These are phyloP conservation scores for Punctularia strigosozonata DNA, from an alignment of 768 basidiomycete genomes.

Conservation along the genomic window DNA sequence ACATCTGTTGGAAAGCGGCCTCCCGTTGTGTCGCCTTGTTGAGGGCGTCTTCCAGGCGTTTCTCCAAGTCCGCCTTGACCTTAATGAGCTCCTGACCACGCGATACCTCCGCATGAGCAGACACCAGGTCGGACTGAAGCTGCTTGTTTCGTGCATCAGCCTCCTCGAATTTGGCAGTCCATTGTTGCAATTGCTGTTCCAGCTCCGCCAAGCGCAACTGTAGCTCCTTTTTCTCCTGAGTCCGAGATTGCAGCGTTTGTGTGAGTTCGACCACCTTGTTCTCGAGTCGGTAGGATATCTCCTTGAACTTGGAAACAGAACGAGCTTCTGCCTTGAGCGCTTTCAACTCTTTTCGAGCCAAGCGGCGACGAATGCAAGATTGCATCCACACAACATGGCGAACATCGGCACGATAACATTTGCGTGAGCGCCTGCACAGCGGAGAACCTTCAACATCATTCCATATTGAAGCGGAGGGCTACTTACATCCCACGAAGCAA, in stretches of 20 bases:
- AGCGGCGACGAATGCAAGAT: slow-evolving; percentile 81
- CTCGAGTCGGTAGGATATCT: slow-evolving; percentile 93
- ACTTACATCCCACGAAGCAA: slow-evolving; percentile 84
- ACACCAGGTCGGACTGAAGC: slow-evolving; percentile 55
- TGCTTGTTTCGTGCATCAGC: slow-evolving; percentile 63
- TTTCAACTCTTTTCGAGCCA: slow-evolving; percentile 80
- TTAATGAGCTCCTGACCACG: slow-evolving; percentile 64
- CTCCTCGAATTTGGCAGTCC: slow-evolving; percentile 84
- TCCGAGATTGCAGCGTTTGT: slow-evolving; percentile 82
- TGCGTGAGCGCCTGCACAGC: slow-evolving; percentile 37
- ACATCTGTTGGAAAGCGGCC: slow-evolving; percentile 67
- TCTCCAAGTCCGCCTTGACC: slow-evolving; percentile 72
- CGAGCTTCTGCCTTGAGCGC: slow-evolving; percentile 82
- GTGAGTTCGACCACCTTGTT: slow-evolving; percentile 99
- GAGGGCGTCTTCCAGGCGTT: slow-evolving; percentile 65
- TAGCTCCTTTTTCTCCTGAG: slow-evolving; percentile 82
- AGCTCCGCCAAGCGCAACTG: slow-evolving; percentile 64
- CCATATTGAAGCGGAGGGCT: not conserved
- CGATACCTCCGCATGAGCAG: slow-evolving; percentile 57
- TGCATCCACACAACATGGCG: slow-evolving; percentile 75
- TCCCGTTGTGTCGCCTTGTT: slow-evolving; percentile 75
- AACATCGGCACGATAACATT: slow-evolving; percentile 46
- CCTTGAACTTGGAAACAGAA: slow-evolving; percentile 96
- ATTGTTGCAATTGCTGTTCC: slow-evolving; percentile 77
- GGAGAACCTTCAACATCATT: not conserved